Evolutionary conservation across 352 stramenopile species (phyloP).

Genomic region (Phytopythium oedochilum): DNA sequence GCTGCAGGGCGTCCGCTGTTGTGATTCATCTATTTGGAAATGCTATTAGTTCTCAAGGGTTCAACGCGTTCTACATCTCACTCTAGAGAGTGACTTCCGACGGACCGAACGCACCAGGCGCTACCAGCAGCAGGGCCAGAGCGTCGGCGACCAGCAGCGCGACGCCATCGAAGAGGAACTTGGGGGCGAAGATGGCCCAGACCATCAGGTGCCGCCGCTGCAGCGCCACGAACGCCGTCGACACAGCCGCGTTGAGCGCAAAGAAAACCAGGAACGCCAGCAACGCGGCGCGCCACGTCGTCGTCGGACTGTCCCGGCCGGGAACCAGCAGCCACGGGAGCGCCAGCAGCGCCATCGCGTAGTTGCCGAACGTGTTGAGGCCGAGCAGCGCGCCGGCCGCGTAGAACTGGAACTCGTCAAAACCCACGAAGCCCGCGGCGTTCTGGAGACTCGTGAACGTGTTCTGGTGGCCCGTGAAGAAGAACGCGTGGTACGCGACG

Average conservation of each 20-base stretch:
- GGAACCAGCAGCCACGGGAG: slow-evolving; percentile 25
- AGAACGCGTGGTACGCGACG: slow-evolving; percentile 71
- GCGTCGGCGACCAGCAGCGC: slow-evolving; percentile 50
- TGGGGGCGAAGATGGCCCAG: slow-evolving; percentile 91
- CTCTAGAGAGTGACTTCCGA: too few species aligned
- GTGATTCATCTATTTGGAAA: not conserved
- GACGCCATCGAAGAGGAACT: slow-evolving; percentile 85
- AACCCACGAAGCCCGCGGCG: slow-evolving; percentile 83
- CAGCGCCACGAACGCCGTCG: slow-evolving; percentile 79
- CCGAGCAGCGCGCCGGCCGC: slow-evolving; percentile 66
- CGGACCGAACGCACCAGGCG: slow-evolving; percentile 1
- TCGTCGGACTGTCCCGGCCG: not conserved
- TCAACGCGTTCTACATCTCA: slow-evolving; percentile 1
- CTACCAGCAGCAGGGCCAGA: slow-evolving; percentile 31
- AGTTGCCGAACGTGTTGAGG: slow-evolving; percentile 87
- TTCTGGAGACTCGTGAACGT: slow-evolving; percentile 91
- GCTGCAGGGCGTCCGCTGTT: not conserved
- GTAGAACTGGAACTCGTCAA: slow-evolving; percentile 85
- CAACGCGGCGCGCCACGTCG: slow-evolving; percentile 5
- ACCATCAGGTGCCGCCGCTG: slow-evolving; percentile 91
- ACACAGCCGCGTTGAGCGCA: slow-evolving; percentile 54
- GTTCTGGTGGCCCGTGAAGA: slow-evolving; percentile 85
- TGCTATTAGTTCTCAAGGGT: not conserved
- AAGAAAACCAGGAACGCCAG: slow-evolving; percentile 42
- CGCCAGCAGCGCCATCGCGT: slow-evolving; percentile 34